These are phyloP conservation scores for Trichothecium sympodiale DNA, from an alignment of 2,329 filamentous ascomycete genomes.

Conservation along the genomic window DNA sequence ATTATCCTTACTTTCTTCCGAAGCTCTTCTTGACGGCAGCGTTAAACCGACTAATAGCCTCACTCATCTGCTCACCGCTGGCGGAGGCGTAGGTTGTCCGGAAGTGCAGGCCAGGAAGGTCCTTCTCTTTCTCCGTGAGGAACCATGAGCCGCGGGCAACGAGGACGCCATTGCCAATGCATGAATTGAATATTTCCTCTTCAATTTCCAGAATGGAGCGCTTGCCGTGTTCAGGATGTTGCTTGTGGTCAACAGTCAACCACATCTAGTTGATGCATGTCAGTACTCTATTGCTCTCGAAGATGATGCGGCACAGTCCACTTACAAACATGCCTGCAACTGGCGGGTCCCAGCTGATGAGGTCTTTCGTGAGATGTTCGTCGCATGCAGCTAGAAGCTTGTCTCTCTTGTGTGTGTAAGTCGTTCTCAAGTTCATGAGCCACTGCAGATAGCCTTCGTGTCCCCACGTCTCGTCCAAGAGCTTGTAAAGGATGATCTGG, in stretches of 20 bases:
- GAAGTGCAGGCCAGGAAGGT: slow-evolving; percentile 64
- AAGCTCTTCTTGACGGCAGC: slow-evolving; percentile 55
- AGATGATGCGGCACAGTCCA: slow-evolving; percentile 13
- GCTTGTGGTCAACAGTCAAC: slow-evolving; percentile 56
- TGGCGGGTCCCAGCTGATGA: slow-evolving; percentile 72
- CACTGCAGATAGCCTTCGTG: slow-evolving; percentile 83
- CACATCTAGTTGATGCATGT: slow-evolving; percentile 42
- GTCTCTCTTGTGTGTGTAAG: slow-evolving; percentile 74
- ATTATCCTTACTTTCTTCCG: slow-evolving; percentile 16
- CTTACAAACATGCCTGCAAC: slow-evolving; percentile 90
- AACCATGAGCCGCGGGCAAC: slow-evolving; percentile 88
- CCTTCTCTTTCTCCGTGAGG: slow-evolving; percentile 56
- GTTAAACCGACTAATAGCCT: slow-evolving; percentile 67
- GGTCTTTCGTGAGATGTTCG: slow-evolving; percentile 57
- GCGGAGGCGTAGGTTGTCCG: slow-evolving; percentile 83
- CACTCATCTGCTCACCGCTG: slow-evolving; percentile 55
- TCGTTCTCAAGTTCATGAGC: slow-evolving; percentile 69
- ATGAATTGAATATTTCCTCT: slow-evolving; percentile 71
- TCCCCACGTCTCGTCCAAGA: slow-evolving; percentile 90
- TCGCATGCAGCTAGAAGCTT: slow-evolving; percentile 72
- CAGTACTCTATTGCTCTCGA: neutral
- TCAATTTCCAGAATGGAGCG: slow-evolving; percentile 59
- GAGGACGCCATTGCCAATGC: slow-evolving; percentile 67
- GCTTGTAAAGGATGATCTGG: slow-evolving; percentile 75
- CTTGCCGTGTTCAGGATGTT: slow-evolving; percentile 48